Conservation (phyloP, 1,139 yeast species). For the Saccharomyces hybrid region DNA sequence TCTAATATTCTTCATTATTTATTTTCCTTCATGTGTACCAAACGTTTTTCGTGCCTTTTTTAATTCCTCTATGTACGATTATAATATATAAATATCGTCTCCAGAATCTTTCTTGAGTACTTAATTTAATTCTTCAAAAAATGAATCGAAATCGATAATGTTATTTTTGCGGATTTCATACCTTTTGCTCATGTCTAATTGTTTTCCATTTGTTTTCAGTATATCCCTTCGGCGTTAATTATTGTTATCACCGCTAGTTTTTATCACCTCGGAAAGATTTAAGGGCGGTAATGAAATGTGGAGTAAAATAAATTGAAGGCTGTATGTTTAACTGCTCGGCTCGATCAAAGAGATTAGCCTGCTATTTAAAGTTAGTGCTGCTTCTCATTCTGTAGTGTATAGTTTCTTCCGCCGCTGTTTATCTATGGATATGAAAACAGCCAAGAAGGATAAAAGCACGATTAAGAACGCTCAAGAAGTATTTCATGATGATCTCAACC, state of each 20-base stretch:
- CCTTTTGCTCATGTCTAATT: neutral
- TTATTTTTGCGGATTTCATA: too few species aligned
- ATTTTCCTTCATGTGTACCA: neutral
- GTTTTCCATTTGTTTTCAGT: neutral
- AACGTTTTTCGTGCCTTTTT: neutral
- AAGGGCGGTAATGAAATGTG: neutral
- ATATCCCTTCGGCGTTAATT: neutral
- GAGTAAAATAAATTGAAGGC: neutral
- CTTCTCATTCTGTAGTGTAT: too few species aligned
- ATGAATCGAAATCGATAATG: too few species aligned
- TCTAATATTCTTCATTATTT: neutral
- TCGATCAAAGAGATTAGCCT: neutral
- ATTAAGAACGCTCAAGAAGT: neutral
- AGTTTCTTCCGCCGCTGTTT: neutral
- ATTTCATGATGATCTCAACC: conserved; percentile 1
- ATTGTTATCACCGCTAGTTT: neutral
- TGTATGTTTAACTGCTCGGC: neutral
- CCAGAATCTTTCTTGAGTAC: too few species aligned
- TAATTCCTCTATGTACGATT: neutral
- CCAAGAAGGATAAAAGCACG: neutral
- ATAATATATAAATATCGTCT: too few species aligned
- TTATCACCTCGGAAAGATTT: neutral
- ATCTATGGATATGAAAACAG: neutral
- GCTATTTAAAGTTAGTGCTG: too few species aligned
- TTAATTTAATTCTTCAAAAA: too few species aligned